These are phyloP conservation scores for Claviceps paspali DNA, from an alignment of 2,329 filamentous ascomycete genomes.

Conservation along the genomic window DNA sequence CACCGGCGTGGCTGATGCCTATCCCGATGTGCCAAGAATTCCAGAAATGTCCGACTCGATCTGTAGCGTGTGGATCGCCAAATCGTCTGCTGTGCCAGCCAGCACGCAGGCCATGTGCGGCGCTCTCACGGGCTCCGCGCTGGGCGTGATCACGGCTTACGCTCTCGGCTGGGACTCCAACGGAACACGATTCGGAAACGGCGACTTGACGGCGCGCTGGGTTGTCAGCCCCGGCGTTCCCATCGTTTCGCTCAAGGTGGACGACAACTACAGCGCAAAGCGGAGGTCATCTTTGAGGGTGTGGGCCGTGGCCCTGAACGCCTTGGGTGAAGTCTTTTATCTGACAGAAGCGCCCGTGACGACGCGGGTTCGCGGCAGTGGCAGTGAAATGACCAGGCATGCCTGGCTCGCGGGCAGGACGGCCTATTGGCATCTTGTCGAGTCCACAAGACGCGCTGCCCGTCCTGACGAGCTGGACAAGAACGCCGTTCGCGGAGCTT, in stretches of 20 bases:
- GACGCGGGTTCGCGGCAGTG: conserved; percentile 30
- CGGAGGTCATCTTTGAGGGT: conserved; percentile 56
- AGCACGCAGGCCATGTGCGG: conserved; percentile 66
- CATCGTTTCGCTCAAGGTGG: conserved; percentile 68
- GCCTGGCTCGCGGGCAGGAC: conserved; percentile 72
- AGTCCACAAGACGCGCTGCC: conserved; percentile 58
- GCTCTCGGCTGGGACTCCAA: conserved; percentile 47
- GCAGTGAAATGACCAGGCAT: conserved; percentile 43
- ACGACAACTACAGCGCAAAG: conserved; percentile 63
- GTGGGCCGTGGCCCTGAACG: conserved; percentile 90
- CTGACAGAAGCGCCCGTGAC: conserved; percentile 54
- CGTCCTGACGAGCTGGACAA: conserved; percentile 59
- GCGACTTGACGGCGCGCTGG: conserved; percentile 79
- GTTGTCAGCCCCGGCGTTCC: conserved; percentile 84
- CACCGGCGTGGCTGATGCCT: conserved; percentile 42
- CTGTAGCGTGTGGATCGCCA: conserved; percentile 79
- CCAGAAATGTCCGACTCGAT: conserved; percentile 55
- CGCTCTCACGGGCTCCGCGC: conserved; percentile 68
- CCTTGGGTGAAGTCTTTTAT: conserved; percentile 82
- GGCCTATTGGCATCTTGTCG: conserved; percentile 67
- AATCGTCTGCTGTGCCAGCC: conserved; percentile 55
- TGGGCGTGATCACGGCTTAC: conserved; percentile 71
- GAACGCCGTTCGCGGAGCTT: conserved; percentile 53
- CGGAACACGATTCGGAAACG: conserved; percentile 49
- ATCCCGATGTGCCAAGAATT: conserved; percentile 62